These are phyloP conservation scores for Haplosporangium gracile DNA, from an alignment of 192 early-diverging fungal species.

Conservation along the genomic window DNA sequence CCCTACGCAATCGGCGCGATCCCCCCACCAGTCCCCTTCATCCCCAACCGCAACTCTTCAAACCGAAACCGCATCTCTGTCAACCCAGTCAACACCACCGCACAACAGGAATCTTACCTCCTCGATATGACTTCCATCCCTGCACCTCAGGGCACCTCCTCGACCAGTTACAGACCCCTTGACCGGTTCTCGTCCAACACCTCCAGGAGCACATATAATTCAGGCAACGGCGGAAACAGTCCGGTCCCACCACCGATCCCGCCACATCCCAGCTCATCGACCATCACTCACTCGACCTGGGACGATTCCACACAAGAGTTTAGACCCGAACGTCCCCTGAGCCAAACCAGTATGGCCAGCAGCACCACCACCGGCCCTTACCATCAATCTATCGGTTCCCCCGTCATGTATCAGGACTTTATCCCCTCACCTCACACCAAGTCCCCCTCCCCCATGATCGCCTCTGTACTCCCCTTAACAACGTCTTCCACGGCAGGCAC, in stretches of 20 bases:
- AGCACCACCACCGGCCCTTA: not conserved
- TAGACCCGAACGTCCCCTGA: not conserved
- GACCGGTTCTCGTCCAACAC: not conserved
- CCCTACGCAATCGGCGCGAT: not conserved
- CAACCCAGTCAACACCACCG: not conserved
- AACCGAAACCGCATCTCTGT: not conserved
- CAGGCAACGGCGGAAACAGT: not conserved
- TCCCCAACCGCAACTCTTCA: not conserved
- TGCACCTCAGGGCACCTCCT: not conserved
- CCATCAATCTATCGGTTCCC: not conserved
- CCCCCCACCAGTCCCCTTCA: not conserved
- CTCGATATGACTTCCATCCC: not conserved
- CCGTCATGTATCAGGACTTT: not conserved
- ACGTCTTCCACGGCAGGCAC: too few species aligned
- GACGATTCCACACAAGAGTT: not conserved
- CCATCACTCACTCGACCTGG: not conserved
- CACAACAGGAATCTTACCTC: not conserved
- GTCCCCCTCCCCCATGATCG: not conserved
- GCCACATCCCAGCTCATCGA: not conserved
- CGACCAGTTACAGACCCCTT: not conserved
- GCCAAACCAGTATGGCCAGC: not conserved
- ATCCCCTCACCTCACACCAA: not conserved
- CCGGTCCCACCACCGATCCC: not conserved
- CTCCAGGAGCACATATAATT: not conserved
- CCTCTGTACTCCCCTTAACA: conserved; percentile 23